Conservation (phyloP, 2,329 filamentous ascomycete genomes). For the Penicillium frequentans region DNA sequence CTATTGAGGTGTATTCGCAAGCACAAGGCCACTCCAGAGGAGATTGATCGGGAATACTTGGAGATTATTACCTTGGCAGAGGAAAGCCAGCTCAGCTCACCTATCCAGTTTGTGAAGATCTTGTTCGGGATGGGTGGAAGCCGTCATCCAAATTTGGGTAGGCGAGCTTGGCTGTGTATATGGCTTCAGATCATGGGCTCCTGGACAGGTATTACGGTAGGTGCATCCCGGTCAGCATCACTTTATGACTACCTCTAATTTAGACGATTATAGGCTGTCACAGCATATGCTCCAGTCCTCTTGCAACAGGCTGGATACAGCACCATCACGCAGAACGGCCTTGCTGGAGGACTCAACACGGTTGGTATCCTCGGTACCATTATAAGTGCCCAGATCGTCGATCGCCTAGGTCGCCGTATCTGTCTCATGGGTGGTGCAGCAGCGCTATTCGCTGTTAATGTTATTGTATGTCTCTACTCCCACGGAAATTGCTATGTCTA, state of each 20-base stretch:
- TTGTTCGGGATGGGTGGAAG: conserved; percentile 33
- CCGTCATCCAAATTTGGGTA: conserved; percentile 33
- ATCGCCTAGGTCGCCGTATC: conserved; percentile 48
- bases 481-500: background rate
- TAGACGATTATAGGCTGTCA: conserved; percentile 30
- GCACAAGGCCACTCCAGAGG: conserved; percentile 16
- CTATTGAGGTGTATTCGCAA: conserved; percentile 41
- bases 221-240: conserved; percentile 17
- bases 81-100: conserved; percentile 35
- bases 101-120: conserved; percentile 42
- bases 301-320: conserved; percentile 37
- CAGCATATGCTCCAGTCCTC: conserved; percentile 34
- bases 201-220: conserved; percentile 47
- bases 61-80: conserved; percentile 37
- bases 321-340: conserved; percentile 42
- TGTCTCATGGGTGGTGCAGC: conserved; percentile 45
- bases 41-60: conserved; percentile 34
- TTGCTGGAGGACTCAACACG: conserved; percentile 55
- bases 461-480: conserved; percentile 32
- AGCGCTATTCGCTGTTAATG: conserved; percentile 44
- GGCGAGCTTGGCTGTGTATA: conserved; percentile 45
- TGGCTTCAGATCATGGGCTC: conserved; percentile 48
- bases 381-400: conserved; percentile 53
- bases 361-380: conserved; percentile 54
- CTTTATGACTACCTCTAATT: background rate